Evolutionary conservation across 768 basidiomycete genomes (phyloP), one percentile per base, ranked within the genome.

Genomic region (Pleurotus salmoneostramineus): DNA sequence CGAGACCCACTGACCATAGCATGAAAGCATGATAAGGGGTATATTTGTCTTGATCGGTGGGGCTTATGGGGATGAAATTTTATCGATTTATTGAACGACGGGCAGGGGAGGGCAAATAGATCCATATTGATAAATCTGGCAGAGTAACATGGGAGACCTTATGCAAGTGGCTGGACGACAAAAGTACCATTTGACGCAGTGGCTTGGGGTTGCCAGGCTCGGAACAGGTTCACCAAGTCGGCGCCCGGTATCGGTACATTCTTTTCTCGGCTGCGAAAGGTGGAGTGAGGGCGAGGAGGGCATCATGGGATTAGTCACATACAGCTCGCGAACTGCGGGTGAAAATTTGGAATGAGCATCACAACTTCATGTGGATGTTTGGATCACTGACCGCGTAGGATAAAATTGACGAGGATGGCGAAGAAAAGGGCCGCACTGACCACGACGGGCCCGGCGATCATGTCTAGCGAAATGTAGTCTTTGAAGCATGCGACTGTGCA

Each of bases 401-500:
- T 64, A 67, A 98, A 97, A 72, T 98, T 98, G 49, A 84, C 80
- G 32, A 96, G 79, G 6, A 99, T 82, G 6, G 93, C 97, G 47
- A 88, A 71, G 76, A 99, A 98, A 12, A 99, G 82, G 10, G 88
- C 75, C 5, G 82, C 73, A 65, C 91, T 94, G 50, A 99, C 84
- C 34, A 95, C 58, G 21, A 98, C 67, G 0, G 97, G 97, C 1
- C 95, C 97, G 2, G 80, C 68, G 6, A 95, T 81, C 50, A 87
- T 82, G 65, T 97, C 96, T 96, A 61, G 14, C 51, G 48, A 35
- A 31, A 14, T 35, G 17, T 17, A 15, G 47, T 50, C 15, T 37
- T 27, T 37, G 17, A 12, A 48, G 14, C 32, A 12, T n/a, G 36
- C 60, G 47, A 52, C 36, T 33, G 10, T 44, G 35, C 35, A 35